Percentiles rank a stretch among this genome's conserved stretches.
These are phyloP conservation scores for Dillenia suffruticosa DNA, from an alignment of 164 flowering plant genomes.

Conservation along the genomic window DNA sequence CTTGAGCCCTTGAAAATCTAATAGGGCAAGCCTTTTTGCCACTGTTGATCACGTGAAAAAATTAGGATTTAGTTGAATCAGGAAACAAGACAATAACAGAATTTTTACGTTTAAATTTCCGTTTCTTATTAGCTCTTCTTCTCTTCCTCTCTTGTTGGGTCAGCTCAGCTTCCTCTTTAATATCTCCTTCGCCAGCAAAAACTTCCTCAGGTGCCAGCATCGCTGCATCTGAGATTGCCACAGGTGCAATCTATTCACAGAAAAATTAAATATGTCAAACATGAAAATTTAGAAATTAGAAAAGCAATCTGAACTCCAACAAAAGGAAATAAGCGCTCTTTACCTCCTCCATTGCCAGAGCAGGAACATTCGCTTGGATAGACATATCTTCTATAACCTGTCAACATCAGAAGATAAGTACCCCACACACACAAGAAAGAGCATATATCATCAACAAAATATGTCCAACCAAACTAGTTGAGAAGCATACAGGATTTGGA, in stretches of 20 bases:
- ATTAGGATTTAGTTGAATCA: not conserved
- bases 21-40: not conserved
- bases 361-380: slow-evolving; percentile 82
- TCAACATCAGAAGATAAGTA: slow-evolving; percentile 5
- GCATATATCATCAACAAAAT: not conserved
- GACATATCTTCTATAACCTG: slow-evolving; percentile 96
- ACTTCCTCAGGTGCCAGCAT: slow-evolving; percentile 99
- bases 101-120: slow-evolving; percentile 67
- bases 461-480: not conserved
- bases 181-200: slow-evolving; percentile 86
- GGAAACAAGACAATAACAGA: not conserved
- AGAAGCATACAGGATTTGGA: slow-evolving; percentile 83
- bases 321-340: not conserved
- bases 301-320: not conserved
- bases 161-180: slow-evolving; percentile 85
- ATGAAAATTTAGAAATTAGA: not conserved
- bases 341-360: slow-evolving; percentile 99
- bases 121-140: slow-evolving; percentile 87
- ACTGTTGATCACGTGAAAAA: not conserved
- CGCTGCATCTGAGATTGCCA: slow-evolving; percentile 95
- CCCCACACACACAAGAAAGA: not conserved
- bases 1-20: slow-evolving; percentile 23
- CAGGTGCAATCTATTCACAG: slow-evolving; percentile 65
- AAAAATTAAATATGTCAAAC: slow-evolving; percentile 8
- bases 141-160: slow-evolving; percentile 78